Percentiles rank a stretch among this genome's conserved stretches.
Evolutionary conservation across 495 filamentous ascomycete species (phyloP).

Genomic region (Parathielavia appendiculata): DNA sequence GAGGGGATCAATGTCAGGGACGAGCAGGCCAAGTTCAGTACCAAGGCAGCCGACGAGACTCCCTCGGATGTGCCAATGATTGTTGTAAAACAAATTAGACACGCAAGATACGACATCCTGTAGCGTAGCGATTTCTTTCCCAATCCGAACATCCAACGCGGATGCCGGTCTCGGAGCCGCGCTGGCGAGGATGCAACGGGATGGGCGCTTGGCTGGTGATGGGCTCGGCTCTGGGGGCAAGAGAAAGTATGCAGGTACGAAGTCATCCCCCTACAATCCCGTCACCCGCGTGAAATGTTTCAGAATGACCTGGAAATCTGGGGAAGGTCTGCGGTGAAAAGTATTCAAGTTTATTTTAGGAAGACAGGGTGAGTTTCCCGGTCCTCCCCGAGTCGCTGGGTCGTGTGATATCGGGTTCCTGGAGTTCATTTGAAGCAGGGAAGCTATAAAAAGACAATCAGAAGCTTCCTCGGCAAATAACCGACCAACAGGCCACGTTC

Average conservation of each 20-base stretch:
- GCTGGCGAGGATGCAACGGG: not conserved
- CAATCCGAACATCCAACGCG: not conserved
- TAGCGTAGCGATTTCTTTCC: too few relatives aligned
- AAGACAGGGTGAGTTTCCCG: not conserved
- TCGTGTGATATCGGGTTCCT: not conserved
- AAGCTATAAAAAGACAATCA: slow-evolving; percentile 1
- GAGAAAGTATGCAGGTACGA: not conserved
- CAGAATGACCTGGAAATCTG: not conserved
- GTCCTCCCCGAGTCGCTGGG: not conserved
- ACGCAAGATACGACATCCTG: too few relatives aligned
- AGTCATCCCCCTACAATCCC: not conserved
- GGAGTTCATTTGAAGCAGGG: not conserved
- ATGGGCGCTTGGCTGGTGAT: slow-evolving; percentile 1
- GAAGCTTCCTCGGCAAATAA: not conserved
- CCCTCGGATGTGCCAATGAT: too few relatives aligned
- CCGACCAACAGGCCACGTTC: not conserved
- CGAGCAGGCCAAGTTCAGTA: too few relatives aligned
- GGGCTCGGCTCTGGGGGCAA: not conserved
- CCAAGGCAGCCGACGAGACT: too few relatives aligned
- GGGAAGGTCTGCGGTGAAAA: not conserved
- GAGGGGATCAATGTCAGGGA: too few relatives aligned
- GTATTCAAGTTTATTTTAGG: not conserved
- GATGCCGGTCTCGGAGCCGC: not conserved
- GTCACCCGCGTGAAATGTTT: not conserved
- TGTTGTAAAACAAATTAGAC: too few relatives aligned